Base-by-base conservation (phyloP, 495 filamentous ascomycete species). In the Amniculicola lignicola region DNA sequence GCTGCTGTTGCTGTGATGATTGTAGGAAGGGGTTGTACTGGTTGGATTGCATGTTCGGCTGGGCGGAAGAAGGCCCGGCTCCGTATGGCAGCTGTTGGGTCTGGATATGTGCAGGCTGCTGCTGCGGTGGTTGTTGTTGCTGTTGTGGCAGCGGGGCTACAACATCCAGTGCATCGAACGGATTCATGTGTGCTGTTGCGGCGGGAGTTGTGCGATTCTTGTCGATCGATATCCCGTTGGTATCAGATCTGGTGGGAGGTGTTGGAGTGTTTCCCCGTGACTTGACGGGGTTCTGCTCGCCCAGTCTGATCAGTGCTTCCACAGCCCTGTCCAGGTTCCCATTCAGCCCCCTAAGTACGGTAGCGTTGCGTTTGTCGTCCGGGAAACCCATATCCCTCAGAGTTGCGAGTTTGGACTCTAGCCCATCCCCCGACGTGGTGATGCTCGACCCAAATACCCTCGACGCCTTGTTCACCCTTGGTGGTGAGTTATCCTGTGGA, bases 381-480 rank as follows among this genome's bases (percentile, higher is more conserved):
- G 68, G 77, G 63, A 98, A 98, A 0, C 93, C 93, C 93, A 97
- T 96, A 48, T 95, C 89, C 42, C 82, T 79, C 46, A 98, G 74
- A 14, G 80, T 83, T 7, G 79, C 79, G 65, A 98, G 72, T 69
- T 96, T 95, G 4, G 75, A 63, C 36, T 85, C 83, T 28, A 84
- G 74, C 25, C 76, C 76, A 25, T 82, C 82, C 33, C 76, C 77
- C 27, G 79, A 75, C 36, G 78, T 78, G 39, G 70, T 78, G 21
- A 89, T 76, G 46, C 77, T 83, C 9, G 81, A 82, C 14, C 87
- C 88, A 64, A 89, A 85, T 12, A 84, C 77, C 41, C 79, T 77
- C 0, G 84, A 82, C 2, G 79, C 72, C 61, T 84, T 87, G 65
- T 79, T 79, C 24, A 69, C 67, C 44, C 66, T 60, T n/a, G 62